A percentile compares a stretch with the other conserved stretches of the same genome.
phyloP scores from a whole-genome alignment of 1,284 basidiomycete species.

The Austroboletus novae-zelandiae region DNA sequence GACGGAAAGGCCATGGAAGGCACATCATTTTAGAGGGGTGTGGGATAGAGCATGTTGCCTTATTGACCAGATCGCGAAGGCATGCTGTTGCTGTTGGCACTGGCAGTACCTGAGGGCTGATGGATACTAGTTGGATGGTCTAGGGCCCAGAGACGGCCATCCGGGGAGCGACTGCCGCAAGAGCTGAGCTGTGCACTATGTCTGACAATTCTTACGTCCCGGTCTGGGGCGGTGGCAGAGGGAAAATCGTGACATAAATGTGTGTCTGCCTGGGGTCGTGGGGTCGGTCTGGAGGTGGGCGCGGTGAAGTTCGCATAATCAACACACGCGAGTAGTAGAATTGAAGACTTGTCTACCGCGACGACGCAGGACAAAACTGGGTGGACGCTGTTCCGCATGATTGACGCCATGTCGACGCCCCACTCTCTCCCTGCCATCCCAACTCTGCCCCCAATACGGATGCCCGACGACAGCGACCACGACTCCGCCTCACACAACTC shows the following conservation, averaged over 20 bases:
- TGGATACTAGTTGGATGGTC: too few relatives aligned
- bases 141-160: too few relatives aligned
- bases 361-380: too few relatives aligned
- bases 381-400: too few relatives aligned
- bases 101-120: conserved; percentile 42
- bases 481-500: conserved; percentile 12
- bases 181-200: conserved; percentile 64
- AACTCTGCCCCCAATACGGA: conserved; percentile 44
- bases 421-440: conserved; percentile 42
- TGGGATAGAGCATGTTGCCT: conserved; percentile 78
- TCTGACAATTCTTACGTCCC: conserved; percentile 87
- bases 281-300: too few relatives aligned
- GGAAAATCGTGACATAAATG: conserved; percentile 5
- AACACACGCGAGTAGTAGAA: too few relatives aligned
- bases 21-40: conserved; percentile 54
- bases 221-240: conserved; percentile 44
- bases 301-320: not conserved
- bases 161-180: too few relatives aligned
- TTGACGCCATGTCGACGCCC: conserved; percentile 10
- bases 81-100: conserved; percentile 56
- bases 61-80: conserved; percentile 72
- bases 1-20: conserved; percentile 71
- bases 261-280: not conserved
- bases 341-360: too few relatives aligned
- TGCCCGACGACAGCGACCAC: conserved; percentile 34